Evolutionary conservation across 2,329 filamentous ascomycete genomes (phyloP).

Genomic region (Arthrinium puccinioides): DNA sequence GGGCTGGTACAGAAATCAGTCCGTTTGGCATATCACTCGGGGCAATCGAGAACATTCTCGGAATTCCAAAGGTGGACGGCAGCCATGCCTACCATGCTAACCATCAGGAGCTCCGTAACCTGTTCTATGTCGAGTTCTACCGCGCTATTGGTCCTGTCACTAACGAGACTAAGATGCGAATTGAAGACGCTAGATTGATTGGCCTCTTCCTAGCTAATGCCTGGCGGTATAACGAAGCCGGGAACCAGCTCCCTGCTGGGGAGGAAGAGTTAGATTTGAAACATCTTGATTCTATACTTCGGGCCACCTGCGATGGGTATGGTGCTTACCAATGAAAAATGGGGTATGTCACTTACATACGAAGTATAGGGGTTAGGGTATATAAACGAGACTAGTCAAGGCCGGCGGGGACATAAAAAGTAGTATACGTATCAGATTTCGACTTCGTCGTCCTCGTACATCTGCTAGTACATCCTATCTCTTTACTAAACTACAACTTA

Average conservation of each 20-base stretch:
- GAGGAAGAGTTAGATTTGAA: not conserved
- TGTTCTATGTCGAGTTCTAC: not conserved
- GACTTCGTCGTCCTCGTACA: too few relatives aligned
- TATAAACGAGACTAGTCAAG: too few relatives aligned
- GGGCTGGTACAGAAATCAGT: conserved; percentile 7
- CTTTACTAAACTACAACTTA: too few relatives aligned
- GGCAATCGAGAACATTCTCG: conserved; percentile 11
- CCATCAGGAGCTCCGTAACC: not conserved
- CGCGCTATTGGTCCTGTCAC: not conserved
- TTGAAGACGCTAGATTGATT: not conserved
- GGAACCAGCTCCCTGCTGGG: not conserved
- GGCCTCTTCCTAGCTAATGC: not conserved
- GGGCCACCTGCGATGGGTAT: too few relatives aligned
- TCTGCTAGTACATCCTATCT: too few relatives aligned
- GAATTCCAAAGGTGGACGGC: conserved; percentile 1
- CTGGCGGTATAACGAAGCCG: not conserved
- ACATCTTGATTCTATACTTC: too few relatives aligned
- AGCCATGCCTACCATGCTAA: not conserved
- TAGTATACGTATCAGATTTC: too few relatives aligned
- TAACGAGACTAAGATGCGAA: not conserved
- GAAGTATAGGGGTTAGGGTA: too few relatives aligned
- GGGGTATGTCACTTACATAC: too few relatives aligned
- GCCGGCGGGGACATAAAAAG: too few relatives aligned
- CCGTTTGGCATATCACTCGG: conserved; percentile 12
- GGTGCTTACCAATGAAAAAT: too few relatives aligned